Evolutionary conservation across 164 flowering plant species (phyloP).

Genomic region (Vitis riparia): DNA sequence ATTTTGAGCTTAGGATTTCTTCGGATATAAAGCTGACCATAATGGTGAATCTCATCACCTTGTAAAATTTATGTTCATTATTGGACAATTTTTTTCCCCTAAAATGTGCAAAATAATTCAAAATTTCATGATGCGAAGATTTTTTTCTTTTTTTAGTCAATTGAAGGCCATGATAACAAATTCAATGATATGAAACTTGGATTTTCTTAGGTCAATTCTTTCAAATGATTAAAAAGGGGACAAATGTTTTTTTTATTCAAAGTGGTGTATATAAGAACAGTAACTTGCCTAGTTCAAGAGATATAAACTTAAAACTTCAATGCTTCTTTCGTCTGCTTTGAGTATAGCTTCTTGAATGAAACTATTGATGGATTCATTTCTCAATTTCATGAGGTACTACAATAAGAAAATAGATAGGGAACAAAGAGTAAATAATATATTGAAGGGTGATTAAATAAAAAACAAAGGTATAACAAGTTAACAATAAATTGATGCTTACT

Average conservation of each 20-base stretch:
- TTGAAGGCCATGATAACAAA: too few species aligned
- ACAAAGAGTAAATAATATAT: not conserved
- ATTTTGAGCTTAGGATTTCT: constrained; percentile 44
- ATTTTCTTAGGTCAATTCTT: constrained; percentile 14
- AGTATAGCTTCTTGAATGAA: constrained; percentile 68
- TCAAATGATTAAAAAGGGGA: too few species aligned
- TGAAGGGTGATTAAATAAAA: not conserved
- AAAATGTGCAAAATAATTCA: too few species aligned
- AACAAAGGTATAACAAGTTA: too few species aligned
- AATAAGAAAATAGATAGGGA: not conserved
- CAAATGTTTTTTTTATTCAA: too few species aligned
- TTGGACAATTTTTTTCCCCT: not conserved
- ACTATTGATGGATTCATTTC: constrained; percentile 41
- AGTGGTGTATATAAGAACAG: constrained; percentile 57
- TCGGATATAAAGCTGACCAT: constrained; percentile 57
- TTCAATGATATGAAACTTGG: constrained; percentile 23
- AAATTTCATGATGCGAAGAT: too few species aligned
- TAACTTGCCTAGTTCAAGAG: constrained; percentile 3
- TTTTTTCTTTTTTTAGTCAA: too few species aligned
- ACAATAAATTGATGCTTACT: constrained; percentile 27
- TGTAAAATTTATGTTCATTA: constrained; percentile 17
- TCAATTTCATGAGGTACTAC: constrained; percentile 18
- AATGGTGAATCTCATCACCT: constrained; percentile 59
- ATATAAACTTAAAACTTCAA: constrained; percentile 40
- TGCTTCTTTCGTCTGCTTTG: constrained; percentile 57